Evolutionary conservation across 208 protist species (phyloP).

Genomic region (Acanthamoeba divionensis): DNA sequence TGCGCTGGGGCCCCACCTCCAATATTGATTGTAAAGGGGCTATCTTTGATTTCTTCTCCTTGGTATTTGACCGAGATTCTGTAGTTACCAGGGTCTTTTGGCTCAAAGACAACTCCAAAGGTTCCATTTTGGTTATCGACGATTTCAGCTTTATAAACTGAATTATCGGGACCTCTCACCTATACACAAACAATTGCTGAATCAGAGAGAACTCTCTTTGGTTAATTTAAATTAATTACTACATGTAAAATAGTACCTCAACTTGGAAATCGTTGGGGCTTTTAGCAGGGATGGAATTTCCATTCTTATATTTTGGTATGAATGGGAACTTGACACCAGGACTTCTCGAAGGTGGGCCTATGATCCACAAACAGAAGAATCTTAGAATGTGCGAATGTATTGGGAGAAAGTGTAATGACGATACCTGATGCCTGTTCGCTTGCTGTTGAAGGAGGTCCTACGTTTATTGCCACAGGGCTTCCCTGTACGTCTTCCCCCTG

Average conservation of each 20-base stretch:
- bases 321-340: constrained; percentile 20
- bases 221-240: background rate
- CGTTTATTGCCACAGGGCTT: background rate
- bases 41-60: constrained; percentile 21
- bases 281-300: background rate
- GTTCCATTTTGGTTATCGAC: background rate
- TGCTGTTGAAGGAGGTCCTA: too few species aligned
- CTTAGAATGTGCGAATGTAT: background rate
- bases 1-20: background rate
- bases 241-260: background rate
- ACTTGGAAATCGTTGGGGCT: background rate
- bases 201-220: background rate
- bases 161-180: background rate
- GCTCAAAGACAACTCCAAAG: constrained; percentile 21
- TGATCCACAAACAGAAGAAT: background rate
- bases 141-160: background rate
- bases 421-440: background rate
- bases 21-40: constrained; percentile 40
- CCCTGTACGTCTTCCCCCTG: constrained; percentile 45
- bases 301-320: background rate
- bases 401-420: background rate
- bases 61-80: constrained; percentile 45
- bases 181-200: background rate
- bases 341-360: background rate
- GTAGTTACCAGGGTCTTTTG: constrained; percentile 50